Percentiles rank a stretch among this genome's conserved stretches.
These are phyloP conservation scores for Xenosphaeropsis pyriputrescens DNA, from an alignment of 2,329 filamentous ascomycete genomes.

Conservation along the genomic window DNA sequence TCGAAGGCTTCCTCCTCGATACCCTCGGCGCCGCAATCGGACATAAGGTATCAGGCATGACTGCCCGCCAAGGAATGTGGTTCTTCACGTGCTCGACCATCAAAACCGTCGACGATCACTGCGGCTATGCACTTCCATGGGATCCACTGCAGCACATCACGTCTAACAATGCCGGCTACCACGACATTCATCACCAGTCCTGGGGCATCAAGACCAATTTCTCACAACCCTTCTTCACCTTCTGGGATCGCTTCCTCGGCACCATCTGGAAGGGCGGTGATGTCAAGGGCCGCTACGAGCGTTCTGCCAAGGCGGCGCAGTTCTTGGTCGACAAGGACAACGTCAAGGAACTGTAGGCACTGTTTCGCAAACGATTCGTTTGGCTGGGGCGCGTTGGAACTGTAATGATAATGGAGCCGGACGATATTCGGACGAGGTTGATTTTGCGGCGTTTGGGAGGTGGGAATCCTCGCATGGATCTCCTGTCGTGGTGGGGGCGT, in stretches of 20 bases:
- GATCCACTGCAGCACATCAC: constrained; percentile 87
- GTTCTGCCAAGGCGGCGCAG: constrained; percentile 14
- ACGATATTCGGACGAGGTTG: too few species aligned
- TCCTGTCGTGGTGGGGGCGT: too few species aligned
- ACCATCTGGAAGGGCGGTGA: constrained; percentile 31
- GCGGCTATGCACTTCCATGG: constrained; percentile 89
- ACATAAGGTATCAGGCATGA: constrained; percentile 73
- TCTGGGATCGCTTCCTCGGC: constrained; percentile 75
- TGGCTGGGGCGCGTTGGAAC: too few species aligned
- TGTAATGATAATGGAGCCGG: too few species aligned
- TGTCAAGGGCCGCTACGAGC: constrained; percentile 12
- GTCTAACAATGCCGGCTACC: constrained; percentile 90
- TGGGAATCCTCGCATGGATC: too few species aligned
- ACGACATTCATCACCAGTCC: constrained; percentile 96
- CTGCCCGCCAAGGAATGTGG: constrained; percentile 69
- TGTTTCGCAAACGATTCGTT: too few species aligned
- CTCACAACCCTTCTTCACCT: constrained; percentile 83
- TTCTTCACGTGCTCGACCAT: constrained; percentile 84
- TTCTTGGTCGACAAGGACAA: constrained; percentile 7
- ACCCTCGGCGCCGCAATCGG: constrained; percentile 74
- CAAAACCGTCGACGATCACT: constrained; percentile 97
- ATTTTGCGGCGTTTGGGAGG: too few species aligned
- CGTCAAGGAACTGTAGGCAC: too few species aligned
- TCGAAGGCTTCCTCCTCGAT: constrained; percentile 89
- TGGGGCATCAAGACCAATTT: constrained; percentile 98